These are phyloP conservation scores for Camellia granthamiana DNA, from an alignment of 148 eudicot genomes.

Conservation along the genomic window DNA sequence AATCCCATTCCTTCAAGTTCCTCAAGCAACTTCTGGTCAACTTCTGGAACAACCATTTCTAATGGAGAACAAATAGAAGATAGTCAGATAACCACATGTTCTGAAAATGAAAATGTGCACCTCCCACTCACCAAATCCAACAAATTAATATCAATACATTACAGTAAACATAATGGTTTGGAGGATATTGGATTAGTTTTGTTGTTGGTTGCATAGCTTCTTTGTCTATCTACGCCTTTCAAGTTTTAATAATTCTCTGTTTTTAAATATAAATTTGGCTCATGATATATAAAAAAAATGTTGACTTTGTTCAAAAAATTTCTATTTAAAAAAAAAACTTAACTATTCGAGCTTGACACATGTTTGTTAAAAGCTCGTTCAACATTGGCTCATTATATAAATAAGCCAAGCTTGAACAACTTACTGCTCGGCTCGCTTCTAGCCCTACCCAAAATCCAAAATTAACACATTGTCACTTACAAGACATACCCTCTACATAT, in stretches of 20 bases:
- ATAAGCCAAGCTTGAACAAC: too few species aligned
- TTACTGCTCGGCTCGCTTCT: too few species aligned
- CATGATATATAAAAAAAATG: not conserved
- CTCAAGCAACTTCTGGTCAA: conserved; percentile 58
- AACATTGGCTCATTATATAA: too few species aligned
- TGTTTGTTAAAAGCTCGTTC: too few species aligned
- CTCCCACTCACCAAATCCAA: not conserved
- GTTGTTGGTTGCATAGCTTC: not conserved
- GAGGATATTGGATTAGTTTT: not conserved
- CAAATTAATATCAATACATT: conserved; percentile 2
- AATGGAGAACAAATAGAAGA: conserved; percentile 10
- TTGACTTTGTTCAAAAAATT: not conserved
- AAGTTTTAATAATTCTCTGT: not conserved
- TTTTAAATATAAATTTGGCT: not conserved
- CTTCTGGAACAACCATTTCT: conserved; percentile 99
- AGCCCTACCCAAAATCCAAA: too few species aligned
- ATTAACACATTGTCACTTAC: too few species aligned
- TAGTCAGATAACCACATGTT: not conserved
- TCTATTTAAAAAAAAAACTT: too few species aligned
- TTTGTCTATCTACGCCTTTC: not conserved
- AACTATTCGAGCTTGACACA: too few species aligned
- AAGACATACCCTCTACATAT: too few species aligned
- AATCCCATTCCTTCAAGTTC: conserved; percentile 97
- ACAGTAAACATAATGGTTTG: not conserved
- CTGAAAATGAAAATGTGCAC: not conserved